These are phyloP conservation scores for Linnemannia schmuckeri DNA, from an alignment of 192 early-diverging fungal species.

Conservation along the genomic window DNA sequence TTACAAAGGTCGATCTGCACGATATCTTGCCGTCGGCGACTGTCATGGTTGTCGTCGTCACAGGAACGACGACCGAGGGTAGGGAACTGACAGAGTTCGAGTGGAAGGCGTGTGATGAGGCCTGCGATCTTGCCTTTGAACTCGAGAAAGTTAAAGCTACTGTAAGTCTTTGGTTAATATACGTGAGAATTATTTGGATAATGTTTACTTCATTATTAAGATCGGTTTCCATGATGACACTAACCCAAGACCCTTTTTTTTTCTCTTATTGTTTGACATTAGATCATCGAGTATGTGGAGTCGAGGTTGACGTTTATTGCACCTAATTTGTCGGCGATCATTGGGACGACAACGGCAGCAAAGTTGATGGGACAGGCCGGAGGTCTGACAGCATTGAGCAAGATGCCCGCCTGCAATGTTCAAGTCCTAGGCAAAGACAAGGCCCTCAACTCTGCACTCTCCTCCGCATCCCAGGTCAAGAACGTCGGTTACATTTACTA, in stretches of 20 bases:
- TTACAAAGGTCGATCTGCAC: slow-evolving; percentile 84
- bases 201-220: neutral
- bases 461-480: slow-evolving; percentile 71
- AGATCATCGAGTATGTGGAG: slow-evolving; percentile 92
- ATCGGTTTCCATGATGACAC: neutral
- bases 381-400: slow-evolving; percentile 85
- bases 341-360: slow-evolving; percentile 90
- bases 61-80: slow-evolving; percentile 88
- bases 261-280: slow-evolving; percentile 11
- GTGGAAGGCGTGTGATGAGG: slow-evolving; percentile 76
- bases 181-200: too few relatives aligned
- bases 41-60: slow-evolving; percentile 93
- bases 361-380: slow-evolving; percentile 93
- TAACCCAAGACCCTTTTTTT: neutral
- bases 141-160: slow-evolving; percentile 79
- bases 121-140: slow-evolving; percentile 81
- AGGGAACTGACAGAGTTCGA: slow-evolving; percentile 71
- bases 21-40: slow-evolving; percentile 84
- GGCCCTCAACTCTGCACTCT: slow-evolving; percentile 69
- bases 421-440: slow-evolving; percentile 65
- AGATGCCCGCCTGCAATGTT: slow-evolving; percentile 94
- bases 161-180: slow-evolving; percentile 43
- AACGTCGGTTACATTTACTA: slow-evolving; percentile 89
- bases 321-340: slow-evolving; percentile 90
- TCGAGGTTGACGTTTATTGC: slow-evolving; percentile 93